Conservation (phyloP, 345 rosid species). For the Salix udensis region DNA sequence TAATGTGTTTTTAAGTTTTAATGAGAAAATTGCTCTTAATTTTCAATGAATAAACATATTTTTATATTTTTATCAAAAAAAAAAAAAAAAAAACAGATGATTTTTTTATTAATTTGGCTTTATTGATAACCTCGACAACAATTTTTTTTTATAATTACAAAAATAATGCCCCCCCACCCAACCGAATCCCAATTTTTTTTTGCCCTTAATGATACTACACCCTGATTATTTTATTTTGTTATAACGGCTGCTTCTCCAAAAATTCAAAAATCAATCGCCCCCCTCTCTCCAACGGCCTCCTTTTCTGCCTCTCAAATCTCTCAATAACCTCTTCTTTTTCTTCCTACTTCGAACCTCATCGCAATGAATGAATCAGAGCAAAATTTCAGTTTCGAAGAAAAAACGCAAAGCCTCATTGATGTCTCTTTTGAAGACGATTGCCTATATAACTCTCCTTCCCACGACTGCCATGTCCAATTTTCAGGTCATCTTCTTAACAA, state of each 20-base stretch:
- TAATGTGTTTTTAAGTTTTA: no score
- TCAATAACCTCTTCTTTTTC: not conserved
- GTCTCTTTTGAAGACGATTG: constrained; percentile 79
- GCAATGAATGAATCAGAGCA: constrained; percentile 53
- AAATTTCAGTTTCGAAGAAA: constrained; percentile 30
- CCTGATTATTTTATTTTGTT: not conserved
- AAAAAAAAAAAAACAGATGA: no score
- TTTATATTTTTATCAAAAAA: no score
- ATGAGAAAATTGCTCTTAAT: no score
- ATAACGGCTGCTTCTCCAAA: not conserved
- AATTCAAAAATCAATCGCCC: not conserved
- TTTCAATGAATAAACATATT: no score
- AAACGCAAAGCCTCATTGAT: constrained; percentile 67
- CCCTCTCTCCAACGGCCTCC: not conserved
- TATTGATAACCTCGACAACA: no score
- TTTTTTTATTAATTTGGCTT: no score
- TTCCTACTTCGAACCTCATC: constrained; percentile 9
- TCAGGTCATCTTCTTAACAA: constrained; percentile 32
- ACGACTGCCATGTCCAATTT: constrained; percentile 20
- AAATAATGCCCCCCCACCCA: no score
- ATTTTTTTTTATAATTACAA: no score
- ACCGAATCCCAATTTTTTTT: no score
- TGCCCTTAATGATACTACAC: not conserved
- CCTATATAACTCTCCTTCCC: constrained; percentile 51
- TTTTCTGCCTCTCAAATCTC: not conserved